A percentile compares a stretch with the other conserved stretches of the same genome.
These are phyloP conservation scores for Pythium scleroteichum DNA, from an alignment of 352 stramenopile genomes.

Conservation along the genomic window DNA sequence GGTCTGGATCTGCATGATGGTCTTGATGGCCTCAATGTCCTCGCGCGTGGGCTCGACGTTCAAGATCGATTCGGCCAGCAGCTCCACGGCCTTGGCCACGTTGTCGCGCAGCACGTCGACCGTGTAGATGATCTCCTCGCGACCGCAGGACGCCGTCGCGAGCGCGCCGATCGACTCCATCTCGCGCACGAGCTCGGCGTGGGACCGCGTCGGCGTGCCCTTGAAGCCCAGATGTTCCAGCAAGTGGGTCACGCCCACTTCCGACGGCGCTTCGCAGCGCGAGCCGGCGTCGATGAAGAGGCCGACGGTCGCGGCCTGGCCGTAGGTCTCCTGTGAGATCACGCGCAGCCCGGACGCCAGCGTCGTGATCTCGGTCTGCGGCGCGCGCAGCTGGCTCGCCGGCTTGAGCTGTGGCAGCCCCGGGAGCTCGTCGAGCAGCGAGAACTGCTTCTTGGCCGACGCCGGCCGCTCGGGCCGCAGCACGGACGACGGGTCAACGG, in stretches of 20 bases:
- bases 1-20: conserved; percentile 93
- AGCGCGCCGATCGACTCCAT: conserved; percentile 93
- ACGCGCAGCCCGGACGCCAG: conserved; percentile 94
- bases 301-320: conserved; percentile 93
- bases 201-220: conserved; percentile 82
- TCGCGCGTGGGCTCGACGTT: conserved; percentile 74
- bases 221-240: conserved; percentile 97
- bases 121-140: conserved; percentile 97
- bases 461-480: conserved; percentile 46
- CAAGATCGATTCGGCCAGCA: conserved; percentile 90
- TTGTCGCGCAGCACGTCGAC: conserved; percentile 96
- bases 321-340: conserved; percentile 96
- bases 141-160: conserved; percentile 87
- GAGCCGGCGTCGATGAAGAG: conserved; percentile 93
- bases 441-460: conserved; percentile 49
- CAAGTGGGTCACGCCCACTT: conserved; percentile 91
- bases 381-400: conserved; percentile 77
- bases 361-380: conserved; percentile 91
- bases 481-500: conserved; percentile 49
- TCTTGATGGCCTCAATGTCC: conserved; percentile 93
- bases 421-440: conserved; percentile 61
- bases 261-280: conserved; percentile 71
- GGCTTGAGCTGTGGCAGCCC: conserved; percentile 81
- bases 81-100: conserved; percentile 85
- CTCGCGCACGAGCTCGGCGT: conserved; percentile 86